These are phyloP conservation scores for Ceratopteris richardii DNA, from an alignment of 75 land plant genomes.

Conservation along the genomic window DNA sequence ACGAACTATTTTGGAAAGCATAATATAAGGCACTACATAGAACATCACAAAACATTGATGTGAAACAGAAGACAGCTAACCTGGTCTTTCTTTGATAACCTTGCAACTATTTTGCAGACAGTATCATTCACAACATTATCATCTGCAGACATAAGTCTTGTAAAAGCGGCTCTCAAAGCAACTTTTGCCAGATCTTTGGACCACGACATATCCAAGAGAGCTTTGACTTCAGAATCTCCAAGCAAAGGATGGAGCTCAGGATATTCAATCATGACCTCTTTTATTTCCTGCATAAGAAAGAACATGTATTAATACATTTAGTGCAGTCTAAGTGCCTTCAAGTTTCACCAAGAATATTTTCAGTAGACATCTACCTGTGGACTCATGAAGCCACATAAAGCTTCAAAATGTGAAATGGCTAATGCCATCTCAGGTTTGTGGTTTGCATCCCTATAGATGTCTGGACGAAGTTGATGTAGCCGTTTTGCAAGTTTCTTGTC, in stretches of 20 bases:
- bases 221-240: constrained; percentile 23
- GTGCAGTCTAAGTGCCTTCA: neutral
- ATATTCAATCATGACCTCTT: constrained; percentile 45
- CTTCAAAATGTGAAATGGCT: constrained; percentile 78
- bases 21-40: neutral
- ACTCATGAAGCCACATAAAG: constrained; percentile 77
- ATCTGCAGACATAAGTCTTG: constrained; percentile 57
- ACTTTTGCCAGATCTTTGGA: constrained; percentile 29
- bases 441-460: constrained; percentile 72
- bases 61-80: neutral
- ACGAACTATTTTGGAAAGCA: too few relatives aligned
- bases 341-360: neutral
- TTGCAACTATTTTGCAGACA: constrained; percentile 30
- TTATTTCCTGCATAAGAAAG: constrained; percentile 54
- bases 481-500: constrained; percentile 72
- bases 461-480: constrained; percentile 54
- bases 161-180: constrained; percentile 39
- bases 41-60: neutral
- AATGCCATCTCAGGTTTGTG: constrained; percentile 98
- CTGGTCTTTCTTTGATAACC: neutral
- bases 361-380: constrained; percentile 35
- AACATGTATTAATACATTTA: neutral
- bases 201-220: constrained; percentile 15
- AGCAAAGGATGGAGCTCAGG: constrained; percentile 66
- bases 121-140: constrained; percentile 37